phyloP scores from a whole-genome alignment of 345 rosid species.

The Gossypium thurberi region DNA sequence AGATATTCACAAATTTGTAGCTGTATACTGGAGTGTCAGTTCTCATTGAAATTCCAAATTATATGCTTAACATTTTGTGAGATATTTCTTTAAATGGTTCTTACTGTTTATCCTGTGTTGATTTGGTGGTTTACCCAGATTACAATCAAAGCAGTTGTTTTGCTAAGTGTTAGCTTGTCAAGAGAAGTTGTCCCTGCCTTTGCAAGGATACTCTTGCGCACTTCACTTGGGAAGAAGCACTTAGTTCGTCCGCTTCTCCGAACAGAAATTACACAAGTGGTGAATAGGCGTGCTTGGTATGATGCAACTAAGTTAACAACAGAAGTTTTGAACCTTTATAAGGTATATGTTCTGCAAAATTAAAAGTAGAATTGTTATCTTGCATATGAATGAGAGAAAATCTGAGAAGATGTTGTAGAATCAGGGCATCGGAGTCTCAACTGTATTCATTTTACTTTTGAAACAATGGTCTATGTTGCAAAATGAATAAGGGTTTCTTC shows the following conservation, averaged over 20 bases:
- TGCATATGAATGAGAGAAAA: not conserved
- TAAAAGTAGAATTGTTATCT: not conserved
- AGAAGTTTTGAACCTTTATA: conserved; percentile 77
- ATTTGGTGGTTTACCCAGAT: conserved; percentile 35
- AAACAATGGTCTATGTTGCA: not conserved
- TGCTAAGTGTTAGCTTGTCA: conserved; percentile 74
- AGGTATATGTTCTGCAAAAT: conserved; percentile 40
- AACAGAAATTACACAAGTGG: conserved; percentile 89
- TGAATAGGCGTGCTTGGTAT: conserved; percentile 91
- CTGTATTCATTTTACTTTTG: not conserved
- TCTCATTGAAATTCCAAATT: not conserved
- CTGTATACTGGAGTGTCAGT: not conserved
- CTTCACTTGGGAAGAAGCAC: conserved; percentile 92
- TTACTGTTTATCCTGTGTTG: not conserved
- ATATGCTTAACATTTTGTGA: not conserved
- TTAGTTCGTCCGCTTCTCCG: conserved; percentile 81
- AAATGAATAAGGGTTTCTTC: not conserved
- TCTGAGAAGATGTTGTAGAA: not conserved
- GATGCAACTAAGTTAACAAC: conserved; percentile 75
- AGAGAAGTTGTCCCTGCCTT: conserved; percentile 93
- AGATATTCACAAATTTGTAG: not conserved
- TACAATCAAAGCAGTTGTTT: conserved; percentile 53
- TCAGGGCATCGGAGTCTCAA: not conserved
- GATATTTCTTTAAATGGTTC: not conserved
- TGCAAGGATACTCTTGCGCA: conserved; percentile 82